These are phyloP conservation scores for Arabidopsis suecica DNA, from an alignment of 345 rosid genomes.

Conservation along the genomic window DNA sequence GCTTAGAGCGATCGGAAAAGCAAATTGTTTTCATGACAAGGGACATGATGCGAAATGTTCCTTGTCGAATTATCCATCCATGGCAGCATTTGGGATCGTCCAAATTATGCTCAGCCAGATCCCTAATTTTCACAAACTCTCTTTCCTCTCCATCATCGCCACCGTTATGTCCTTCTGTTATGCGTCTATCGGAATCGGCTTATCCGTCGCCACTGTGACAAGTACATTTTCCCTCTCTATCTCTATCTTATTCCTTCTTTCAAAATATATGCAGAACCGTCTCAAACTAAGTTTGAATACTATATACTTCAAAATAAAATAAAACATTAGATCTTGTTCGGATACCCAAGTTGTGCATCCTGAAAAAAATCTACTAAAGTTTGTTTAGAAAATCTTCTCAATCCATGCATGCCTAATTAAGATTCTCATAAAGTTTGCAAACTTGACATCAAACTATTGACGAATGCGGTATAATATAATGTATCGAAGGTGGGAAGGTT, in stretches of 20 bases:
- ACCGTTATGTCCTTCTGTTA: constrained; percentile 90
- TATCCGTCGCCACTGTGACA: constrained; percentile 64
- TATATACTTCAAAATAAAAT: too few species aligned
- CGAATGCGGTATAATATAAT: constrained; percentile 4
- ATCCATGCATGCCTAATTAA: not conserved
- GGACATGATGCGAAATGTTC: constrained; percentile 65
- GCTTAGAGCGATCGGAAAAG: constrained; percentile 74
- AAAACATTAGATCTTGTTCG: not conserved
- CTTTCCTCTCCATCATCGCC: constrained; percentile 85
- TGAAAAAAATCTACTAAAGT: not conserved
- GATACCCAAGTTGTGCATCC: not conserved
- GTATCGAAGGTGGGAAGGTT: constrained; percentile 47
- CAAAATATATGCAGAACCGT: not conserved
- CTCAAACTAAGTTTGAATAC: not conserved
- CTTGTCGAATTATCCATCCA: constrained; percentile 58
- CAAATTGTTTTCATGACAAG: constrained; percentile 71
- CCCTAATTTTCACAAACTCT: constrained; percentile 81
- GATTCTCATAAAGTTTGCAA: constrained; percentile 6
- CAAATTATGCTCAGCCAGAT: constrained; percentile 81
- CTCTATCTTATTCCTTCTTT: not conserved
- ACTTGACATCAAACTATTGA: constrained; percentile 10
- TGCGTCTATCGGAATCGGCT: constrained; percentile 75
- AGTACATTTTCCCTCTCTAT: constrained; percentile 23
- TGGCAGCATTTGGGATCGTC: constrained; percentile 63
- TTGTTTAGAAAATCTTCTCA: not conserved